phyloP scores from a whole-genome alignment of 2,329 filamentous ascomycete genomes.

The Neopestalotiopsis sp. region DNA sequence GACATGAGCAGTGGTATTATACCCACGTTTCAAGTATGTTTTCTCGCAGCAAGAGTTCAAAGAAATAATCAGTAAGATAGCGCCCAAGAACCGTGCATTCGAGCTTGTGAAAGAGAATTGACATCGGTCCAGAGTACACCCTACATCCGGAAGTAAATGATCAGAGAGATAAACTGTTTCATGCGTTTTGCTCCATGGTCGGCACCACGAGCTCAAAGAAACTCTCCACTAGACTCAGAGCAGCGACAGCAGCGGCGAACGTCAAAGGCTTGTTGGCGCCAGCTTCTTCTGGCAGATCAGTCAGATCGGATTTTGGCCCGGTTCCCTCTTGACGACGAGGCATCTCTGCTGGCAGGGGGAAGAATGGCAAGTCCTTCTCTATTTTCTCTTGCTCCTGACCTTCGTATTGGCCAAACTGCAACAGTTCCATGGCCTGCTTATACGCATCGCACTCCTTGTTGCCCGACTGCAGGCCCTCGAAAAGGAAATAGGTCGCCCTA shows the following conservation, averaged over 20 bases:
- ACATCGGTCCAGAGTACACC: too few species aligned
- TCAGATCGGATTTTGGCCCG: background rate
- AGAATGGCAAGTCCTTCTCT: background rate
- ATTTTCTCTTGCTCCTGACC: background rate
- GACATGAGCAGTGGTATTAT: too few species aligned
- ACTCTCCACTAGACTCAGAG: background rate
- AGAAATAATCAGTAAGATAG: too few species aligned
- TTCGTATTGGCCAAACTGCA: background rate
- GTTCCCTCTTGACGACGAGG: background rate
- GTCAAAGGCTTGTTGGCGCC: background rate
- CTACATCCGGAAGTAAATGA: too few species aligned
- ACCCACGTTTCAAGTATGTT: too few species aligned
- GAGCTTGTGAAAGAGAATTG: too few species aligned
- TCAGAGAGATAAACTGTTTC: too few species aligned
- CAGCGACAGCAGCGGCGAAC: constrained; percentile 4
- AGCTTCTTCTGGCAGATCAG: background rate
- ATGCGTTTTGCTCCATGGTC: background rate
- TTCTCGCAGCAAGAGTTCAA: too few species aligned
- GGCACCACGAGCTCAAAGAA: constrained; percentile 5
- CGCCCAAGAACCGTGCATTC: too few species aligned
- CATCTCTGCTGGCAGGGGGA: constrained; percentile 6
- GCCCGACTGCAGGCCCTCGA: constrained; percentile 2
- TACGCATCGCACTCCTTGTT: background rate
- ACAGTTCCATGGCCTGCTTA: background rate
- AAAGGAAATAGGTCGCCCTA: constrained; percentile 5